These are phyloP conservation scores for Moniliophthora roreri DNA, from an alignment of 1,284 basidiomycete species.

Conservation along the genomic window DNA sequence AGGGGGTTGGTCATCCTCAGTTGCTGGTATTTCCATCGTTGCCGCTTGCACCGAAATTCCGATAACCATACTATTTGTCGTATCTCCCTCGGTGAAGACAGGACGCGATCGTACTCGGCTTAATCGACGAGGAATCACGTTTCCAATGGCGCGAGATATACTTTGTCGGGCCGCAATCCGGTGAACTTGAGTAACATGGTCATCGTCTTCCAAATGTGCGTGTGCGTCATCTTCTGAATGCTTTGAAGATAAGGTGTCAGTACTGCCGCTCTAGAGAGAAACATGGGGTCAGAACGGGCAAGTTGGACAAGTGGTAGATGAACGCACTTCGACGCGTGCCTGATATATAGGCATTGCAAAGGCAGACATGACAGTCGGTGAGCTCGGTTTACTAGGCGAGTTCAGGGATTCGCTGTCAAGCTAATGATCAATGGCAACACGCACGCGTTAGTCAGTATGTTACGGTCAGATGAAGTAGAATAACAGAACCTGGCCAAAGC, in stretches of 20 bases:
- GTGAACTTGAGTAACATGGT: constrained; percentile 56
- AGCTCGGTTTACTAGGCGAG: constrained; percentile 22
- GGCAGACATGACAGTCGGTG: constrained; percentile 31
- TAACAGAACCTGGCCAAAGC: constrained; percentile 49
- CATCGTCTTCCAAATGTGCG: constrained; percentile 41
- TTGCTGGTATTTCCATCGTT: constrained; percentile 37
- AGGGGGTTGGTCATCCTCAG: constrained; percentile 27
- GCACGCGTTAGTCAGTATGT: background rate
- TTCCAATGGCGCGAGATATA: constrained; percentile 48
- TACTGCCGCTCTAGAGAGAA: constrained; percentile 41
- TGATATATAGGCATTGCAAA: constrained; percentile 50
- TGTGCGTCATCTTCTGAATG: constrained; percentile 35
- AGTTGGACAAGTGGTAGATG: constrained; percentile 6
- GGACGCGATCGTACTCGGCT: constrained; percentile 47
- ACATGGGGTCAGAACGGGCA: constrained; percentile 14
- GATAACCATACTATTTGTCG: constrained; percentile 40
- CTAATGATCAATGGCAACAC: constrained; percentile 14
- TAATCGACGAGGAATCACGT: constrained; percentile 52
- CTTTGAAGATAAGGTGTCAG: constrained; percentile 50
- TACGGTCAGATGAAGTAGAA: background rate
- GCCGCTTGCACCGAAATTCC: constrained; percentile 61
- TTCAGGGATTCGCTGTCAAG: constrained; percentile 22
- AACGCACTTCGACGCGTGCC: constrained; percentile 43
- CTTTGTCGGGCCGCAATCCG: constrained; percentile 51
- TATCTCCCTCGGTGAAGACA: constrained; percentile 30